Evolutionary conservation across 129 eudicot species (phyloP).

Genomic region (Tagetes erecta): DNA sequence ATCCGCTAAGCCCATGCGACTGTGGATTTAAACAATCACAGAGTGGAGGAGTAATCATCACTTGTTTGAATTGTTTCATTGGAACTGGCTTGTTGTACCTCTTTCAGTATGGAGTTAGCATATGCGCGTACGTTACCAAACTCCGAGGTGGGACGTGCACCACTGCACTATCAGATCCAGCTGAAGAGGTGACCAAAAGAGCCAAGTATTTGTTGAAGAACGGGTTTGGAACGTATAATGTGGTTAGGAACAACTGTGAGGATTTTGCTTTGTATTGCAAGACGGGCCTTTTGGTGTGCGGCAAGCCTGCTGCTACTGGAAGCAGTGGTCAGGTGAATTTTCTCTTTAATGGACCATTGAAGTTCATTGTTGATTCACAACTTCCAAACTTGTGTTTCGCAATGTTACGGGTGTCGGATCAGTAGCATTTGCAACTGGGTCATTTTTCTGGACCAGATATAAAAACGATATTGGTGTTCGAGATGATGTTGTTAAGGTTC

Average conservation of each 20-base stretch:
- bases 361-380: neutral
- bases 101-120: constrained; percentile 42
- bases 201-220: constrained; percentile 41
- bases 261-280: constrained; percentile 67
- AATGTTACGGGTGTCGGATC: neutral
- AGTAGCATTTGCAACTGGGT: neutral
- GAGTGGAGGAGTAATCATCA: constrained; percentile 44
- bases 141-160: constrained; percentile 63
- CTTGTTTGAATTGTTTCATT: constrained; percentile 60
- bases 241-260: constrained; percentile 57
- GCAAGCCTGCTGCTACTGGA: constrained; percentile 31
- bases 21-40: constrained; percentile 45
- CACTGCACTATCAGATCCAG: constrained; percentile 47
- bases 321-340: constrained; percentile 53
- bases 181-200: constrained; percentile 42
- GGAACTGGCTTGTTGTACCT: constrained; percentile 40
- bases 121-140: constrained; percentile 32
- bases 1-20: constrained; percentile 32
- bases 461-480: constrained; percentile 16
- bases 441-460: constrained; percentile 1
- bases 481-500: constrained; percentile 11
- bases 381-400: neutral
- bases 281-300: constrained; percentile 43
- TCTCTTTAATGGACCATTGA: neutral
- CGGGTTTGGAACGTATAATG: constrained; percentile 55